These are phyloP conservation scores for Jaenimonas drosophilae DNA, from an alignment of 208 protist genomes.

Conservation along the genomic window DNA sequence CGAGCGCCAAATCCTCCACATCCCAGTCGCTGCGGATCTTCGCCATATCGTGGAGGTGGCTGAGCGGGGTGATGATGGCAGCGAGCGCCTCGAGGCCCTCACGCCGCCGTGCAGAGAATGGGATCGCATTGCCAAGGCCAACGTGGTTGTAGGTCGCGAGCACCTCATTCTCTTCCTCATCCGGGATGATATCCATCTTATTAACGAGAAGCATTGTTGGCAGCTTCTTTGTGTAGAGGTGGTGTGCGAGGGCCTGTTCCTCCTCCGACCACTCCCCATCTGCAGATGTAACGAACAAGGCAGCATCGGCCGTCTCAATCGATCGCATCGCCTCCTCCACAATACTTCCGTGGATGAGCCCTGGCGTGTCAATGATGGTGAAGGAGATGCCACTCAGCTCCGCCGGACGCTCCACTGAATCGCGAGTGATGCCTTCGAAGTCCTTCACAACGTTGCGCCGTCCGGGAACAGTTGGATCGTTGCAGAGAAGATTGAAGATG, in stretches of 20 bases:
- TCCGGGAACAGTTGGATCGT: constrained; percentile 42
- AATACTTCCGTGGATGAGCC: constrained; percentile 56
- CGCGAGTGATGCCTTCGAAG: constrained; percentile 83
- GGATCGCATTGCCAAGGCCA: constrained; percentile 66
- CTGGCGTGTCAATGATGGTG: constrained; percentile 87
- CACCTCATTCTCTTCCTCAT: constrained; percentile 33
- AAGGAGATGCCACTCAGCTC: constrained; percentile 70
- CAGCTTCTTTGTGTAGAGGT: constrained; percentile 55
- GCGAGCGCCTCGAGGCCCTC: constrained; percentile 71
- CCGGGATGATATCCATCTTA: constrained; percentile 80
- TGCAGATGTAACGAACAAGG: constrained; percentile 67
- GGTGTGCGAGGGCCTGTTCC: constrained; percentile 57
- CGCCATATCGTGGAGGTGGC: constrained; percentile 70
- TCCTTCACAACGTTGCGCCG: constrained; percentile 70
- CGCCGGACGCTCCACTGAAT: constrained; percentile 70
- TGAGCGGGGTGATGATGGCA: constrained; percentile 59
- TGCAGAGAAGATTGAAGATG: constrained; percentile 81
- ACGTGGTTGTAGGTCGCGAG: constrained; percentile 47
- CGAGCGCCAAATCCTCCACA: constrained; percentile 75
- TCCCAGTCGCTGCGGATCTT: constrained; percentile 83
- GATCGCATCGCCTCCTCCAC: constrained; percentile 82
- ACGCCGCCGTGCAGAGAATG: constrained; percentile 49
- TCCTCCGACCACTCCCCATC: constrained; percentile 51
- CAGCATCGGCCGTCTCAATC: constrained; percentile 74
- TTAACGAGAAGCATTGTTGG: constrained; percentile 75